A percentile compares a stretch with the other conserved stretches of the same genome.
Conservation (phyloP, 352 stramenopile species). For the Phytophthora citricola region DNA sequence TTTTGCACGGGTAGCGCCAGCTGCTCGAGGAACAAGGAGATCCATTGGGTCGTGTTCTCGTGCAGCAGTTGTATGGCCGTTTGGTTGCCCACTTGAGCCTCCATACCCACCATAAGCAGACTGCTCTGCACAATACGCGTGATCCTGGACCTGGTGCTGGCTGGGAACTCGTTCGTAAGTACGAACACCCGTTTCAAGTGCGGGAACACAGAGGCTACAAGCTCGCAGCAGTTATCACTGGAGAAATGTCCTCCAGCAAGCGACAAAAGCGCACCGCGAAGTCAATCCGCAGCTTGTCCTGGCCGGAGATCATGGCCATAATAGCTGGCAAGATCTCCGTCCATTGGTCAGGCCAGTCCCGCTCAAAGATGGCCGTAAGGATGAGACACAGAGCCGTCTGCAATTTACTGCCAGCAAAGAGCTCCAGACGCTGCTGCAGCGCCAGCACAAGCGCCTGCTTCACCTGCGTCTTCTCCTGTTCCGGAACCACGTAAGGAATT, state of each 20-base stretch:
- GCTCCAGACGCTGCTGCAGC: conserved; percentile 63
- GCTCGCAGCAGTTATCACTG: conserved; percentile 81
- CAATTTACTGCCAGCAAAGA: conserved; percentile 73
- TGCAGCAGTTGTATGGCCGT: conserved; percentile 66
- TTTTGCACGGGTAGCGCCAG: conserved; percentile 47
- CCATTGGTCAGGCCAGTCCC: conserved; percentile 88
- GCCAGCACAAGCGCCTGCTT: conserved; percentile 61
- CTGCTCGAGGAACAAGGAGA: conserved; percentile 69
- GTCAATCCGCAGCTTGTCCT: conserved; percentile 65
- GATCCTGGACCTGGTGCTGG: conserved; percentile 60
- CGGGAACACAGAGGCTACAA: conserved; percentile 77
- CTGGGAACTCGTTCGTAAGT: conserved; percentile 50
- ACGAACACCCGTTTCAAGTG: conserved; percentile 74
- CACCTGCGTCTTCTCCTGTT: conserved; percentile 76
- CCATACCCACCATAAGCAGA: conserved; percentile 85
- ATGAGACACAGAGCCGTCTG: conserved; percentile 83
- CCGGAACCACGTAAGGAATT: conserved; percentile 54
- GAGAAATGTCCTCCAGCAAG: conserved; percentile 78
- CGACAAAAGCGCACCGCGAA: conserved; percentile 81
- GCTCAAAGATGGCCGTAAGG: conserved; percentile 83
- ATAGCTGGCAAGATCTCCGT: conserved; percentile 71
- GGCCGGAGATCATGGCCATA: conserved; percentile 60
- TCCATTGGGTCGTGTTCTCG: conserved; percentile 74
- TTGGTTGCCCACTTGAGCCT: conserved; percentile 76
- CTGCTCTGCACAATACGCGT: conserved; percentile 81